Base-by-base conservation (phyloP, 2,329 filamentous ascomycete genomes). In the Epichloe sp. region DNA sequence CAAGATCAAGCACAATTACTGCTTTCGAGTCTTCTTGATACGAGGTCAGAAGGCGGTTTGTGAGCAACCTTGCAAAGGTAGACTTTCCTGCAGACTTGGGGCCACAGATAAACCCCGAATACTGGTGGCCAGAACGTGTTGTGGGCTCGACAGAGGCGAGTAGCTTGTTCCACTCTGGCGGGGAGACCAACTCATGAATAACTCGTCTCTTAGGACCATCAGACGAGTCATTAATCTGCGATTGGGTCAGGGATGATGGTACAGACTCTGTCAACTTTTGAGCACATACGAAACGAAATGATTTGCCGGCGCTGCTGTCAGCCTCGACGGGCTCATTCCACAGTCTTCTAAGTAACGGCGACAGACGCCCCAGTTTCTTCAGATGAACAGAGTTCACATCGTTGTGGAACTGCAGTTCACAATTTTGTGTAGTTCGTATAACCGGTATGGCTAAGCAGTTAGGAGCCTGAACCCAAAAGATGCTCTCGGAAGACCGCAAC, bases 61-160 rank as follows among this genome's bases (percentile, higher is more conserved):
- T 67, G 2, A 90, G 68, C 4, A 88, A 64, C 46, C 77, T 79
- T 12, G 78, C 77, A 62, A 89, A 86, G 0, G 84, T 88, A 1
- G 86, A 89, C 60, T 90, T 90, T 2, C 86, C 86, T 3, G 85
- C 80, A 0, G 78, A 81, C 56, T 88, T 86, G 0, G 83, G 78
- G 0, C 86, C 86, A 47, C 82, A 82, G 3, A 88, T 69, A 54
- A 89, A 70, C 6, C 79, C 70, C 2, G 70, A 68, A 2, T 64
- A 64, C 44, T 65, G 62, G 14, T 60, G 62, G 40, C 63, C 66
- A 47, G 64, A 69, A 11, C 58, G 58, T 37, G 59, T 50, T 1
- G 51, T 52, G 8, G 51, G 49, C 7, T 66, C 64, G 11, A 78
- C 59, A 26, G 71, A 70, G 21, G 73, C 75, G n/a, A 79, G 67